A percentile compares a stretch with the other conserved stretches of the same genome.
These are phyloP conservation scores for Geosmithia morbida DNA, from an alignment of 2,329 filamentous ascomycete genomes.

Conservation along the genomic window DNA sequence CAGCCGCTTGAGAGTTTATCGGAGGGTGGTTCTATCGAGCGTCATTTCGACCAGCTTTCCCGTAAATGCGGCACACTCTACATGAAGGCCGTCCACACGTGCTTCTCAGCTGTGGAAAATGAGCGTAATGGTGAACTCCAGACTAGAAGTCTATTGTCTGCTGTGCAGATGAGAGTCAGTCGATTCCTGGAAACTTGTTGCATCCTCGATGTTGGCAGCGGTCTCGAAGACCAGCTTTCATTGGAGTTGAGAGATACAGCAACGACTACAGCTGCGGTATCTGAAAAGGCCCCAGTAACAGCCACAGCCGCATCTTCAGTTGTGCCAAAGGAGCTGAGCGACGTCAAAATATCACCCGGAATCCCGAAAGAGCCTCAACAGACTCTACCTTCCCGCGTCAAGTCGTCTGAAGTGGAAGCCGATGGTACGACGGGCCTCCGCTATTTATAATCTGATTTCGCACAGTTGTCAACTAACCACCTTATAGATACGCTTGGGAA, in stretches of 20 bases:
- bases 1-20: conserved; percentile 42
- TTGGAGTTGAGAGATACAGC: conserved; percentile 23
- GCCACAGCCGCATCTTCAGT: neutral
- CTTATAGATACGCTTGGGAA: conserved; percentile 7
- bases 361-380: neutral
- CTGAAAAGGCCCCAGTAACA: neutral
- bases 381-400: neutral
- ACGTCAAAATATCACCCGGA: conserved; percentile 1
- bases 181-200: conserved; percentile 46
- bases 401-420: neutral
- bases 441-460: neutral
- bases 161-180: conserved; percentile 38
- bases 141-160: conserved; percentile 36
- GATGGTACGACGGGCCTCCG: neutral
- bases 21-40: neutral
- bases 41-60: conserved; percentile 40
- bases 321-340: conserved; percentile 1
- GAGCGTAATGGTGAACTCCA: conserved; percentile 31
- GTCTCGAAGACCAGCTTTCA: conserved; percentile 36
- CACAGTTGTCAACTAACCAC: neutral
- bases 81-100: conserved; percentile 59
- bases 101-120: conserved; percentile 55
- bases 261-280: neutral
- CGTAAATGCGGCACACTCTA: conserved; percentile 61
- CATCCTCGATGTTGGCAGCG: conserved; percentile 43